Evolutionary conservation across 1,284 basidiomycete genomes (phyloP).

Genomic region (Cystobasidium pallidum): DNA sequence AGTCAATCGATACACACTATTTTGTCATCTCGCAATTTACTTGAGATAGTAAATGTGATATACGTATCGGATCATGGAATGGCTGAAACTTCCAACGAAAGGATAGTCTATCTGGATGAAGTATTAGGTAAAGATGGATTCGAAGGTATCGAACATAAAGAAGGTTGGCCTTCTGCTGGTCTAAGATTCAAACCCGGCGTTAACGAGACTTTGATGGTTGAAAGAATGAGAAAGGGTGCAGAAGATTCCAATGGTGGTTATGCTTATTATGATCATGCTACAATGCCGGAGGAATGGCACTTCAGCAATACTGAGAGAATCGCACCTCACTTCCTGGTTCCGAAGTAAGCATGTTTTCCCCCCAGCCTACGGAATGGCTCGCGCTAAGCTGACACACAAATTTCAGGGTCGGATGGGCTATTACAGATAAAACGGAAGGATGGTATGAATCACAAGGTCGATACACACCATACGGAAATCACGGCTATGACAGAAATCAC

Average conservation of each 20-base stretch:
- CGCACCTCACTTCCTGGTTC: conserved; percentile 83
- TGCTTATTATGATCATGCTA: conserved; percentile 74
- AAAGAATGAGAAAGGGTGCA: conserved; percentile 63
- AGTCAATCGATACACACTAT: conserved; percentile 68
- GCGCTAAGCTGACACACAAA: neutral
- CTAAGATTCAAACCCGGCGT: conserved; percentile 68
- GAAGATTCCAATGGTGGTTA: conserved; percentile 66
- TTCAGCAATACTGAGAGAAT: conserved; percentile 70
- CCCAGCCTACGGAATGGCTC: neutral
- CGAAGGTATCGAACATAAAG: conserved; percentile 67
- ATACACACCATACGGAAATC: conserved; percentile 66
- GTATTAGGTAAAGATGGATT: conserved; percentile 72
- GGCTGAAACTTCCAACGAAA: conserved; percentile 74
- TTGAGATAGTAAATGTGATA: conserved; percentile 79
- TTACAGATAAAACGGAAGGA: conserved; percentile 62
- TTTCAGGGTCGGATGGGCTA: conserved; percentile 68
- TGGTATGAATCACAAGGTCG: conserved; percentile 63
- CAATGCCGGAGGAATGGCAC: conserved; percentile 79
- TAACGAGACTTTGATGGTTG: conserved; percentile 65
- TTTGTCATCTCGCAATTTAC: conserved; percentile 72
- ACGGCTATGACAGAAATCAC: conserved; percentile 71
- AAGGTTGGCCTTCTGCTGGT: conserved; percentile 84
- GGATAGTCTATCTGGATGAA: conserved; percentile 78
- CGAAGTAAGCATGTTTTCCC: conserved; percentile 57
- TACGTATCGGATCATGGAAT: conserved; percentile 83